Evolutionary conservation across 768 basidiomycete species (phyloP), one percentile per base, ranked within the genome.

Genomic region (Pholiota molesta): DNA sequence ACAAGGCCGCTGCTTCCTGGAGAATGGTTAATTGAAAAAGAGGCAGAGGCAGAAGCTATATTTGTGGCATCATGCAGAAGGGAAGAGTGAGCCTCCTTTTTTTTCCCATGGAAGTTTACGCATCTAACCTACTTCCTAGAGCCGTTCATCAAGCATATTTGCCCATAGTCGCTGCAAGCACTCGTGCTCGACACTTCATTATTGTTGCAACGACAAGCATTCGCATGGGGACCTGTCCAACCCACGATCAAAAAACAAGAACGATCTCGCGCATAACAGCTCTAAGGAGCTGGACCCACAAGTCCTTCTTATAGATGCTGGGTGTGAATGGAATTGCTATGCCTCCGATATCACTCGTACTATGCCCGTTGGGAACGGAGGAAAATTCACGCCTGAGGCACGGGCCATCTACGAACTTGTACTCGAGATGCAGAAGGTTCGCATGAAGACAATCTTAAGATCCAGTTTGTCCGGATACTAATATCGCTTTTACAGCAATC

Each of bases 331-430:
- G 88, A 66, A 73, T 56, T 74, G 75, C 65, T 79, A 81, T 52
- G 77, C 82, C 1, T 78, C 79, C 16, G 79, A 83, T 62, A 88
- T 88, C 64, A 89, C 92, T 1, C 88, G 92, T 9, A 93, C 91
- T 0, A 94, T 91, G 81, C 92, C 93, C 14, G 86, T 97, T n/a
- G 97, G 97, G 0, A 99, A 98, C 68, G 89, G 90, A 2, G 97
- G 97, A 0, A 91, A 85, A 69, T 98, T 96, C 73, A 91, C 93
- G 0, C 75, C 85, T 7, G 91, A 94, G 73, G 90, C 92, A 0
- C 83, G 82, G 29, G 89, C 83, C 2, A 94, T 99, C 33, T 97
- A 97, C 72, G 83, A 88, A 62, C 83, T 97, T 44, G 97, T 98
- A 1, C 79, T 93, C 23, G 85, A 86, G 67, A 98, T 99, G 95